Conservation (phyloP, 352 stramenopile genomes). For the Blastocystis hominis region DNA sequence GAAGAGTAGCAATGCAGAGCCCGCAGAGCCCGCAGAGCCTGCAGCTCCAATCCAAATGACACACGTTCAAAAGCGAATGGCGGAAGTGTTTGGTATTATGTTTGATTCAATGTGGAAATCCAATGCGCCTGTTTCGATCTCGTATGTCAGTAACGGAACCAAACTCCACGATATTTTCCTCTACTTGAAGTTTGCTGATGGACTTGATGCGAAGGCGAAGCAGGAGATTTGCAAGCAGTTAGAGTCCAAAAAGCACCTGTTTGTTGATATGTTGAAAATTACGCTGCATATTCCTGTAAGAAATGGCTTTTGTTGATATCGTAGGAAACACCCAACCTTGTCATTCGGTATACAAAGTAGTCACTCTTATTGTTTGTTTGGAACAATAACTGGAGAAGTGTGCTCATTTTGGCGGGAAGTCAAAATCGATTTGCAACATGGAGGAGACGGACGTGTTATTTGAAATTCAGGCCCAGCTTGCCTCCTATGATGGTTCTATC, state of each 20-base stretch:
- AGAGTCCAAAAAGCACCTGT: neutral
- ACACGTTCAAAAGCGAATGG: slow-evolving; percentile 36
- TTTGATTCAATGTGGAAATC: slow-evolving; percentile 43
- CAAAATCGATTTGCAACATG: slow-evolving; percentile 1
- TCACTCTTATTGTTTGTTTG: slow-evolving; percentile 15
- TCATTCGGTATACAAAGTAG: neutral
- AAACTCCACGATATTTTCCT: slow-evolving; percentile 16
- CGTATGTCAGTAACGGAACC: neutral
- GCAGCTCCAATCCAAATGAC: neutral
- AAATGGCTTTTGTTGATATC: neutral
- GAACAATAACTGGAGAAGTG: neutral
- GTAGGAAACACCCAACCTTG: slow-evolving; percentile 21
- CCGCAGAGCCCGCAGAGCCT: neutral
- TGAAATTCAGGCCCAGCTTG: slow-evolving; percentile 6
- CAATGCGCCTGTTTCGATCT: neutral
- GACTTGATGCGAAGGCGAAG: neutral
- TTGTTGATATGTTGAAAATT: slow-evolving; percentile 13
- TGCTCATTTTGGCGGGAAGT: slow-evolving; percentile 45
- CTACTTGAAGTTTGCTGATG: neutral
- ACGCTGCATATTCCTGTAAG: neutral
- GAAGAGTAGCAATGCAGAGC: no score
- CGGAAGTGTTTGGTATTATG: neutral
- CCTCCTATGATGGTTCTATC: neutral
- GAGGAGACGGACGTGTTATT: neutral
- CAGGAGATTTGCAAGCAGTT: neutral